These are phyloP conservation scores for Malbranchea cinnamomea DNA, from an alignment of 2,329 filamentous ascomycete genomes.

Conservation along the genomic window DNA sequence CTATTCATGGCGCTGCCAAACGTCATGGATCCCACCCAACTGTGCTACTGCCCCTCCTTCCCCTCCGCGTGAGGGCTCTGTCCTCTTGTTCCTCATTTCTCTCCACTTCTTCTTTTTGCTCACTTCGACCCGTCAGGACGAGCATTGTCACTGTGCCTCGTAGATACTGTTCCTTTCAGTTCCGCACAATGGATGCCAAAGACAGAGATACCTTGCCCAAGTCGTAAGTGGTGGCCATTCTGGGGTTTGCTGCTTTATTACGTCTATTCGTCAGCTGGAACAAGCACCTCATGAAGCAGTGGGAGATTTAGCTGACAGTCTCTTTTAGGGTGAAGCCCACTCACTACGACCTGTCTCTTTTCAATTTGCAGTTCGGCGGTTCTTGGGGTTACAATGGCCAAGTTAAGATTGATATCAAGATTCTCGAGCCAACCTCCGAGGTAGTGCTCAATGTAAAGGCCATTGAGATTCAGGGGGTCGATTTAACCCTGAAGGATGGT, in stretches of 20 bases:
- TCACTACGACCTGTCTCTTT: constrained; percentile 74
- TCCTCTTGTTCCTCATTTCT: constrained; percentile 2
- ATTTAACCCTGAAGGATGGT: constrained; percentile 23
- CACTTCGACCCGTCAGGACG: constrained; percentile 8
- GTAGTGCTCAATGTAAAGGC: constrained; percentile 77
- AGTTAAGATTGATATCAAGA: constrained; percentile 62
- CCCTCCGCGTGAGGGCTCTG: constrained; percentile 4
- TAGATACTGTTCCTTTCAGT: constrained; percentile 28
- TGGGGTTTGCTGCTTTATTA: constrained; percentile 4
- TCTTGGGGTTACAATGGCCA: constrained; percentile 73
- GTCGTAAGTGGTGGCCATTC: constrained; percentile 18
- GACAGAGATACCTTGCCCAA: constrained; percentile 34
- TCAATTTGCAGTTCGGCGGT: constrained; percentile 56
- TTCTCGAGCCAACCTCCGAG: constrained; percentile 57
- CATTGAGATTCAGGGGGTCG: constrained; percentile 55
- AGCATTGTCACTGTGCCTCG: constrained; percentile 10
- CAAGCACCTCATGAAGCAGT: neutral
- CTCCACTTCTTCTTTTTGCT: constrained; percentile 5
- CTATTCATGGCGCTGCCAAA: constrained; percentile 7
- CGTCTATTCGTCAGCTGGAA: neutral
- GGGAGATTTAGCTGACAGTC: neutral
- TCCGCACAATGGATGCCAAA: constrained; percentile 26
- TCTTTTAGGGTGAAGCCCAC: constrained; percentile 53
- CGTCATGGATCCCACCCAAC: constrained; percentile 7
- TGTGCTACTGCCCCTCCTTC: neutral